A percentile compares a stretch with the other conserved stretches of the same genome.
Conservation (phyloP, 2,329 filamentous ascomycete species). For the Alternaria gansuensis region DNA sequence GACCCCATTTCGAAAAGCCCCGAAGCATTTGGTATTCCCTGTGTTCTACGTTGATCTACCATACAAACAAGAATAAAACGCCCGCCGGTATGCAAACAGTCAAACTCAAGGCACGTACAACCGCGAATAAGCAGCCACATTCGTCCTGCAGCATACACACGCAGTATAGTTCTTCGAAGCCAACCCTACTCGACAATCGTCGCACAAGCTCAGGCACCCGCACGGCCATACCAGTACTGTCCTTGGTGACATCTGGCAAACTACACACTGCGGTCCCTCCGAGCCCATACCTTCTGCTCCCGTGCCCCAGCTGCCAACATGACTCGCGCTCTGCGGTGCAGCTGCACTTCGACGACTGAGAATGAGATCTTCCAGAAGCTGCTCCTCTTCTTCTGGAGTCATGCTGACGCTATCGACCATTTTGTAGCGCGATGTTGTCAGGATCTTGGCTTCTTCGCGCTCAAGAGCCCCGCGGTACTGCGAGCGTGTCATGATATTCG, state of each 20-base stretch:
- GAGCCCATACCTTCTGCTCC: conserved; percentile 79
- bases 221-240: conserved; percentile 97
- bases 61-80: conserved; percentile 7
- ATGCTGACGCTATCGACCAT: conserved; percentile 34
- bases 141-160: conserved; percentile 91
- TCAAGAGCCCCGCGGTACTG: conserved; percentile 75
- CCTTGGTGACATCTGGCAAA: conserved; percentile 85
- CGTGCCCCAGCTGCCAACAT: conserved; percentile 66
- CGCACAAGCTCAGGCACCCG: conserved; percentile 90
- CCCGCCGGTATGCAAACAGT: background rate
- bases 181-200: conserved; percentile 91
- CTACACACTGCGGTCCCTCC: conserved; percentile 84
- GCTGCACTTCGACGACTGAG: conserved; percentile 61
- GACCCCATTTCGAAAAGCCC: conserved; percentile 11
- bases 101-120: conserved; percentile 78
- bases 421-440: conserved; percentile 58
- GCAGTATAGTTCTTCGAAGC: conserved; percentile 98
- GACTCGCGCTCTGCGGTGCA: conserved; percentile 36
- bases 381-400: conserved; percentile 64
- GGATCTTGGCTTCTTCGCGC: conserved; percentile 73
- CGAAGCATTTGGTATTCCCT: conserved; percentile 3
- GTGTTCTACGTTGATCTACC: background rate
- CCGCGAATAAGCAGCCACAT: conserved; percentile 87
- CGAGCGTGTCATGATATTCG: conserved; percentile 81
- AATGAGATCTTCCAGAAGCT: conserved; percentile 67